Evolutionary conservation across 495 filamentous ascomycete species (phyloP).

Genomic region (Podospora appendiculata): DNA sequence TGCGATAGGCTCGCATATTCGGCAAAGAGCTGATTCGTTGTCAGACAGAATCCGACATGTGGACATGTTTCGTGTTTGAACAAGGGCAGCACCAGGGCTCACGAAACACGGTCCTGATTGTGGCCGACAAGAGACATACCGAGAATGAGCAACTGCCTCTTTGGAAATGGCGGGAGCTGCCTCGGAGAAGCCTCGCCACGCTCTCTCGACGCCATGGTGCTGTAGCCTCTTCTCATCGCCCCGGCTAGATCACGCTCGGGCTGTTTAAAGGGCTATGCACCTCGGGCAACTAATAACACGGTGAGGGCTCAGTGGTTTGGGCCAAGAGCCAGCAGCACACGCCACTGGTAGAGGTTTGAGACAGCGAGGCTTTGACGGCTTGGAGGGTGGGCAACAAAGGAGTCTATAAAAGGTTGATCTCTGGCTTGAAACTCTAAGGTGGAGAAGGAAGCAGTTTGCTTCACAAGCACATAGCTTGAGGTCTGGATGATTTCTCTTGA

Average conservation of each 20-base stretch:
- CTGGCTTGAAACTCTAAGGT: no score
- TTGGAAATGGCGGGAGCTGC: conserved; percentile 37
- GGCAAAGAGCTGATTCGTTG: conserved; percentile 62
- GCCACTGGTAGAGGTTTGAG: no score
- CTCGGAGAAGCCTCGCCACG: not conserved
- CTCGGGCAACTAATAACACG: not conserved
- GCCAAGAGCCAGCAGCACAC: no score
- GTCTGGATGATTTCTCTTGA: no score
- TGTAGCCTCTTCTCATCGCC: conserved; percentile 12
- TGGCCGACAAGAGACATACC: conserved; percentile 39
- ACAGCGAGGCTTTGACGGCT: no score
- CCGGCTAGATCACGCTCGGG: not conserved
- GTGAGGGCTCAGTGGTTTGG: no score
- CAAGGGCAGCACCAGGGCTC: no score
- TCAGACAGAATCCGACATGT: conserved; percentile 20
- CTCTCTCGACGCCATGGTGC: conserved; percentile 4
- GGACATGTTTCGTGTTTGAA: not conserved
- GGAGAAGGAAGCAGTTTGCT: no score
- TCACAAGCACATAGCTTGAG: no score
- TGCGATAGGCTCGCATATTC: conserved; percentile 96
- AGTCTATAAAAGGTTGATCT: no score
- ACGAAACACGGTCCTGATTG: no score
- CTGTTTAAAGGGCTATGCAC: not conserved
- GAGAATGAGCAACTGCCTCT: conserved; percentile 61
- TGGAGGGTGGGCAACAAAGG: no score